Base-by-base conservation (phyloP, 1,284 basidiomycete genomes). In the Singerocomus rubriflavus region DNA sequence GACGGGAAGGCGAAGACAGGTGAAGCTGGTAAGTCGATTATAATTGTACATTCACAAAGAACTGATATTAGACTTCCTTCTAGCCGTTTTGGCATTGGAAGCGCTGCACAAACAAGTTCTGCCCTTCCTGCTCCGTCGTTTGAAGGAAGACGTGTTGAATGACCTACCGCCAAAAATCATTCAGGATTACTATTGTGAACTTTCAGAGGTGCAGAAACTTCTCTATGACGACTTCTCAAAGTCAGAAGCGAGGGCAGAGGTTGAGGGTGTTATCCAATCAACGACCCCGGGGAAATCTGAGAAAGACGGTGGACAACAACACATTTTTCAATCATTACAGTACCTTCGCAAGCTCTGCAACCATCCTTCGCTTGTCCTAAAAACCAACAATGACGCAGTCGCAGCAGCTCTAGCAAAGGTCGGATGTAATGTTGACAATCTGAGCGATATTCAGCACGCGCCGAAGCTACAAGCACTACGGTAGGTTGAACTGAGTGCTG, bases 161-260 rank as follows among this genome's bases (percentile, higher is more conserved):
- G 97, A 99, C 66, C 78, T 99, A 2, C 97, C 97, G 0, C 97
- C 97, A 3, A 99, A 99, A 75, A 99, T 99, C 69, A 99, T 99
- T 56, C 97, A 99, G 71, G 97, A 99, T 67, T 98, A 99, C 70
- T 97, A 98, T 65, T 98, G 96, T 76, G 96, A 99, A 64, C 79
- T 99, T 3, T 98, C 95, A 0, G 88, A 93, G 13, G 71, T 99
- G 46, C 95, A 99, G 74, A 93, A 93, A 71, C 78, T 85, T 61
- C 79, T 98, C 14, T 98, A 98, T 67, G 95, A 98, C 65, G 88
- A 95, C 63, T 97, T 94, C 63, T 84, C 90, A 1, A 82, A 83
- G 65, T 96, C 93, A 1, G 81, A 85, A 57, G 92, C 85, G 25
- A 81, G 74, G 50, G 67, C 77, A 33, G 78, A 83, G 34, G 88